Evolutionary conservation across 2,329 filamentous ascomycete species (phyloP).

Genomic region (Leptodontidium sp.): DNA sequence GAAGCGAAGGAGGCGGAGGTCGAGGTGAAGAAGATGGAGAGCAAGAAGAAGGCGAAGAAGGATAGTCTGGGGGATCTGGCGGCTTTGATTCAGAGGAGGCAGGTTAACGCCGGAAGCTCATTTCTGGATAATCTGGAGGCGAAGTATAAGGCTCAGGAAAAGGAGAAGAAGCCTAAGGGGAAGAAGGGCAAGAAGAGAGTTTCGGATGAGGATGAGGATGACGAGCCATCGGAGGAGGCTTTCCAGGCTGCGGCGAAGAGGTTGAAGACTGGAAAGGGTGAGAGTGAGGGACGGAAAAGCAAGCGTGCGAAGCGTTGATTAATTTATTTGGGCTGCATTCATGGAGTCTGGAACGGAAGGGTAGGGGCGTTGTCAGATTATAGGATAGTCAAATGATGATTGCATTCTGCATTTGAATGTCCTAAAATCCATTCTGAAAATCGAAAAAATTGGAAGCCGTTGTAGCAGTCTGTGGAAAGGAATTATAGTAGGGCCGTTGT

Average conservation of each 20-base stretch:
- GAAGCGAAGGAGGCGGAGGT: slow-evolving; percentile 79
- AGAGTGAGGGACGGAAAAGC: slow-evolving; percentile 33
- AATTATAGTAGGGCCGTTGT: background rate
- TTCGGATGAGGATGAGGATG: slow-evolving; percentile 63
- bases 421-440: background rate
- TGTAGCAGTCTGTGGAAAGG: background rate
- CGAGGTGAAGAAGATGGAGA: slow-evolving; percentile 74
- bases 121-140: slow-evolving; percentile 80
- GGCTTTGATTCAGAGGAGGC: slow-evolving; percentile 78
- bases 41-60: slow-evolving; percentile 52
- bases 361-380: slow-evolving; percentile 19
- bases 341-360: slow-evolving; percentile 25
- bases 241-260: slow-evolving; percentile 65
- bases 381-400: slow-evolving; percentile 8
- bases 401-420: slow-evolving; percentile 1
- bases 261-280: slow-evolving; percentile 46
- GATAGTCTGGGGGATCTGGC: slow-evolving; percentile 59
- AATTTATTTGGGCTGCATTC: slow-evolving; percentile 16
- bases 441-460: background rate
- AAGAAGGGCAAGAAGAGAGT: slow-evolving; percentile 60
- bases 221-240: slow-evolving; percentile 67
- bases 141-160: slow-evolving; percentile 68
- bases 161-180: slow-evolving; percentile 58
- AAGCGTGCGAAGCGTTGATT: slow-evolving; percentile 40
- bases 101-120: slow-evolving; percentile 65